Evolutionary conservation across 2,329 filamentous ascomycete genomes (phyloP).

Genomic region (Trichoderma polysporum): DNA sequence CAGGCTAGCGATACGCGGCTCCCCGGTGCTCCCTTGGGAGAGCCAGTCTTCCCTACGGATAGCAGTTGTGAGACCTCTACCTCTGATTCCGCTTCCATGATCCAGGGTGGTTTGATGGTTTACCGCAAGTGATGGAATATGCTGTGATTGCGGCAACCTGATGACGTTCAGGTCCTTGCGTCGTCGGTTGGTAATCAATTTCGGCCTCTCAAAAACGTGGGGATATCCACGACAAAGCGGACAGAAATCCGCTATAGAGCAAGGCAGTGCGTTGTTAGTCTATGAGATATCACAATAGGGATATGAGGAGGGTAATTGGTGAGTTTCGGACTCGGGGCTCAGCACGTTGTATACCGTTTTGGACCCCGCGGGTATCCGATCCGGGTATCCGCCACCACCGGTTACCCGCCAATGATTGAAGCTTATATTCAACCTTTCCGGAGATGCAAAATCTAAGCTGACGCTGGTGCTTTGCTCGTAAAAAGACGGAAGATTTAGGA

Average conservation of each 20-base stretch:
- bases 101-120: not conserved
- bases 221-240: constrained; percentile 12
- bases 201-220: not conserved
- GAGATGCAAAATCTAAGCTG: not conserved
- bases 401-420: constrained; percentile 1
- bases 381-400: constrained; percentile 18
- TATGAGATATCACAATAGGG: not conserved
- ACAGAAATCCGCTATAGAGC: not conserved
- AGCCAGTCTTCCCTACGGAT: not conserved
- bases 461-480: not conserved
- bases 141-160: constrained; percentile 3
- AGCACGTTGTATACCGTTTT: constrained; percentile 10
- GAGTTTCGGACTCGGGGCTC: not conserved
- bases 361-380: constrained; percentile 18
- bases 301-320: constrained; percentile 1
- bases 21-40: constrained; percentile 11
- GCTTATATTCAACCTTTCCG: not conserved
- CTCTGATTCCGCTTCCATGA: not conserved
- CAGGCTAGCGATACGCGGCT: constrained; percentile 43
- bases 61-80: not conserved
- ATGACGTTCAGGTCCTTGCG: not conserved
- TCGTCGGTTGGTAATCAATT: not conserved
- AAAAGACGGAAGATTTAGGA: not conserved
- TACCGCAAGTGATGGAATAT: no score
- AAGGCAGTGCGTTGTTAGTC: not conserved